Conservation (phyloP, 1,139 yeast genomes). For the Starmera stellimalicola region DNA sequence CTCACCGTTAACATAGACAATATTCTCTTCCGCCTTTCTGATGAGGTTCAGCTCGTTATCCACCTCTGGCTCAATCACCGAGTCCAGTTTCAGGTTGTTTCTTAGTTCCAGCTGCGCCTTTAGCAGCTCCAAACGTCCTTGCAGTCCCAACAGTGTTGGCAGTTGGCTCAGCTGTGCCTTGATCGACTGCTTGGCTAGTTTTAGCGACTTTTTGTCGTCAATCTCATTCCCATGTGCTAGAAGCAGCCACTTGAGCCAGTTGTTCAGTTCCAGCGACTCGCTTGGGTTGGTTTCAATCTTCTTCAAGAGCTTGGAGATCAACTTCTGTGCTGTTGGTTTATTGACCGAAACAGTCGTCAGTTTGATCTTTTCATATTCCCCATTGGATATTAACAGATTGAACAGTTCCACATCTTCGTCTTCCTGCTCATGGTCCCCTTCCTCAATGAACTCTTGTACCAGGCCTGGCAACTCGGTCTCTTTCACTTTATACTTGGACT, state of each 20-base stretch:
- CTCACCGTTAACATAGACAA: slow-evolving; percentile 40
- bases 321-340: slow-evolving; percentile 52
- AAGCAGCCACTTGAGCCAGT: slow-evolving; percentile 79
- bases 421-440: background rate
- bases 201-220: slow-evolving; percentile 45
- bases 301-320: background rate
- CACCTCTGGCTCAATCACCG: slow-evolving; percentile 7
- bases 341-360: slow-evolving; percentile 60
- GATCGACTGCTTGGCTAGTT: slow-evolving; percentile 56
- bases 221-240: slow-evolving; percentile 60
- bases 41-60: slow-evolving; percentile 4
- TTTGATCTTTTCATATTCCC: slow-evolving; percentile 55
- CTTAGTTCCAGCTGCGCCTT: slow-evolving; percentile 67
- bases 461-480: slow-evolving; percentile 10
- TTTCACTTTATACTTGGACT: slow-evolving; percentile 7
- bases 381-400: slow-evolving; percentile 57
- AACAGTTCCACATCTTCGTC: slow-evolving; percentile 10
- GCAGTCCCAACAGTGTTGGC: slow-evolving; percentile 70
- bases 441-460: slow-evolving; percentile 5
- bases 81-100: slow-evolving; percentile 32
- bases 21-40: slow-evolving; percentile 27
- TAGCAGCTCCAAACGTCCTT: slow-evolving; percentile 75
- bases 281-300: slow-evolving; percentile 26
- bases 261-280: slow-evolving; percentile 60
- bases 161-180: slow-evolving; percentile 56